Conservation (phyloP, 306 rosid species). For the Prunus mira region DNA sequence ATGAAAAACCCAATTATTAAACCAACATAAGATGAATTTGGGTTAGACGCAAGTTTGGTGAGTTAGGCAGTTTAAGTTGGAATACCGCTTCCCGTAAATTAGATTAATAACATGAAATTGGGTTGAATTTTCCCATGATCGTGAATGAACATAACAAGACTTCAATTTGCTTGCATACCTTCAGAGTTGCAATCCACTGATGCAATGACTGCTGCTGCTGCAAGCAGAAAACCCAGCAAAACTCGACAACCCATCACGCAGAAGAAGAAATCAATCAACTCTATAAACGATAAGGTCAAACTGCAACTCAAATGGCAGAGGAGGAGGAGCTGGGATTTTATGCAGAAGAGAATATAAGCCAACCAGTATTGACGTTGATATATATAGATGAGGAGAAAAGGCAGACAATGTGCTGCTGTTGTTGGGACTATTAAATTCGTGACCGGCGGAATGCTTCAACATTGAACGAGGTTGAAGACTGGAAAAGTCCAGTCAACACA, state of each 20-base stretch:
- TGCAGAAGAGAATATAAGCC: background rate
- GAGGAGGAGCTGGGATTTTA: background rate
- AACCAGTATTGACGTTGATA: background rate
- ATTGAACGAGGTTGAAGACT: background rate
- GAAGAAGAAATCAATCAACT: background rate
- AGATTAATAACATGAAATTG: background rate
- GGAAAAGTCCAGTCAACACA: background rate
- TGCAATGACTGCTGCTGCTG: slow-evolving; percentile 15
- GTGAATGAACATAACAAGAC: background rate
- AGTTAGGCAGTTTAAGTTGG: too few species aligned
- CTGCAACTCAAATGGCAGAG: background rate
- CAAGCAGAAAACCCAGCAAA: slow-evolving; percentile 10
- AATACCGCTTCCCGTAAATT: too few species aligned
- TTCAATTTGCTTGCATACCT: background rate
- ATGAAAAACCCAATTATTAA: background rate
- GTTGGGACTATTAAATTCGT: background rate
- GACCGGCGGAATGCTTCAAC: background rate
- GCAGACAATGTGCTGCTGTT: background rate
- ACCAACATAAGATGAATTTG: background rate
- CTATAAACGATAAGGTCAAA: background rate
- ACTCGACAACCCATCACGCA: slow-evolving; percentile 5
- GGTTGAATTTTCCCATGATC: background rate
- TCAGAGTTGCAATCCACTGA: slow-evolving; percentile 23
- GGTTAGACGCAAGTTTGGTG: too few species aligned
- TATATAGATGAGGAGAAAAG: background rate